Conservation (phyloP, 2,329 filamentous ascomycete species). For the Alternaria sp. region DNA sequence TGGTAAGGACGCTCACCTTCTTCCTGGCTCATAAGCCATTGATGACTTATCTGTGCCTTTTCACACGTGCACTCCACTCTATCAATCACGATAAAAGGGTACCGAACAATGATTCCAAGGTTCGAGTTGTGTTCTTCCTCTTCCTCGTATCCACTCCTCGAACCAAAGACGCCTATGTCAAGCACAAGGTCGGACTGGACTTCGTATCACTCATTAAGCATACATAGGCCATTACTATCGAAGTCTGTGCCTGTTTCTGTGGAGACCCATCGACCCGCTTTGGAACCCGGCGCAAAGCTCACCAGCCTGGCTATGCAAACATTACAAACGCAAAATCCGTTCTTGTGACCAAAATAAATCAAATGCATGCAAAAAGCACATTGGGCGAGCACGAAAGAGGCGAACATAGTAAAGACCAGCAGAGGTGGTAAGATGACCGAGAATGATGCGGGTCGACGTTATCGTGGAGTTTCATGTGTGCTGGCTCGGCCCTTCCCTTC, state of each 20-base stretch:
- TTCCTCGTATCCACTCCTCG: neutral
- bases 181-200: neutral
- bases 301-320: neutral
- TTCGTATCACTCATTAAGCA: neutral
- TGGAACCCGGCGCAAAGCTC: neutral
- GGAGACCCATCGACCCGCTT: neutral
- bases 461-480: constrained; percentile 18
- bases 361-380: neutral
- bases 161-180: neutral
- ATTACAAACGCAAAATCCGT: neutral
- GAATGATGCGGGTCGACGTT: constrained; percentile 15
- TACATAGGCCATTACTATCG: neutral
- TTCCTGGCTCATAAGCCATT: neutral
- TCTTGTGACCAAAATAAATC: neutral
- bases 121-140: neutral
- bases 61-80: neutral
- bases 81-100: neutral
- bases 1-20: neutral
- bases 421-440: constrained; percentile 10
- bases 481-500: constrained; percentile 21
- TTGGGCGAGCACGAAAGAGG: neutral
- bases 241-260: neutral
- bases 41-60: neutral
- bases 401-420: neutral
- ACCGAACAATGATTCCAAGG: neutral